Base-by-base conservation (phyloP, 2,329 filamentous ascomycete species). In the Ascosphaera aggregata region DNA sequence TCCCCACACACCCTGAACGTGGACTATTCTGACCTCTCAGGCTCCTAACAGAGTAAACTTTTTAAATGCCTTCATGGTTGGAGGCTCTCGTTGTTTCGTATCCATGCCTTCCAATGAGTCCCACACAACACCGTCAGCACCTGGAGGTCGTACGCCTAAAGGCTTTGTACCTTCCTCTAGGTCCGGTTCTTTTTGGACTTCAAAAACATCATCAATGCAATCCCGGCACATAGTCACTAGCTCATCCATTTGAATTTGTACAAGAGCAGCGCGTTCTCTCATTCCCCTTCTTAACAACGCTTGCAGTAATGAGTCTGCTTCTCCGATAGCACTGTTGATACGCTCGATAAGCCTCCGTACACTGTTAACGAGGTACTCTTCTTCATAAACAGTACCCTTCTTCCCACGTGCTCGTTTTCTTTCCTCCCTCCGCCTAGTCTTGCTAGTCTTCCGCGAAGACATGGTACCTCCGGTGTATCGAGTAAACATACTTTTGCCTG, bases 351-450 rank as follows among this genome's bases (percentile, higher is more conserved):
- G 65, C 18, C 89, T 67, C 9, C 76, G 71, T 27, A 95, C 74
- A 47, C 77, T 86, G 54, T 85, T 89, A 42, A 93, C 76, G 3
- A 98, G 69, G 55, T 98, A 98, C 57, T 95, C 89, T 53, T 95
- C 86, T 56, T 98, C 89, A 56, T 98, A 98, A 3, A 98, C 80
- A 13, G 81, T 93, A 9, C 89, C 89, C 63, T 95, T 95, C 55
- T 93, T 86, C 18, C 89, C 89, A 5, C 82, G 66, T 0, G 89
- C 89, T 13, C 86, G 73, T 67, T 98, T 98, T 55, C 92, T 74
- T 64, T 98, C 89, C 57, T 98, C 89, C 16, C 84, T 69, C 18
- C 77, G 67, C 39, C 84, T 73, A 52, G 92, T 94, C 64, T 89
- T 92, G 51, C 73, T 79, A 32, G 82, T 93, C 42, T 78, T 78